Conservation (phyloP, 2,329 filamentous ascomycete species). For the Ophiosphaerella narmari region DNA sequence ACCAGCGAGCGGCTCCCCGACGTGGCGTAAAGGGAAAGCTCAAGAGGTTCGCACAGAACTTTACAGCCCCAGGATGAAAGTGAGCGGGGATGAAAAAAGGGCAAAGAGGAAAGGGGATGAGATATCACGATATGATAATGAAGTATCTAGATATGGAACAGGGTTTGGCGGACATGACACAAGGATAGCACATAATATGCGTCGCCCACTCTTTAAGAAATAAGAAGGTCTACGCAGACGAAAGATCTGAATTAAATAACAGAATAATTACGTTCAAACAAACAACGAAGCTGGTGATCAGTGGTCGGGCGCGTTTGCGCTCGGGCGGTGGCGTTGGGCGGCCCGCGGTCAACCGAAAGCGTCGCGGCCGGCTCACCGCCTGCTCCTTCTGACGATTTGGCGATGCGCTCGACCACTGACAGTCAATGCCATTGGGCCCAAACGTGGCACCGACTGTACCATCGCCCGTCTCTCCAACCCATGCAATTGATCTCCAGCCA, state of each 20-base stretch:
- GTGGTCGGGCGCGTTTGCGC: neutral
- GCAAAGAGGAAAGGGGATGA: neutral
- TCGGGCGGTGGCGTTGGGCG: slow-evolving; percentile 17
- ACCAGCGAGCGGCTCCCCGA: slow-evolving; percentile 25
- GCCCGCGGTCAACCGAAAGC: slow-evolving; percentile 36
- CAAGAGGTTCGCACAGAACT: slow-evolving; percentile 33
- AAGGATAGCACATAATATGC: neutral
- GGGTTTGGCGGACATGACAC: neutral
- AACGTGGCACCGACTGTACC: slow-evolving; percentile 38
- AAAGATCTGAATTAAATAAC: no score
- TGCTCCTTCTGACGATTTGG: slow-evolving; percentile 31
- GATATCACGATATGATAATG: neutral
- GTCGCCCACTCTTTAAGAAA: no score
- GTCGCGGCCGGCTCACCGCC: slow-evolving; percentile 30
- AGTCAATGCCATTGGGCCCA: slow-evolving; percentile 38
- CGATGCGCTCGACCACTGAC: slow-evolving; percentile 27
- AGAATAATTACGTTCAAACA: neutral
- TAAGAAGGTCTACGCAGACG: no score
- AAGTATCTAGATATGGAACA: neutral
- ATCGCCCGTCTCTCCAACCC: slow-evolving; percentile 23
- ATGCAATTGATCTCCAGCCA: slow-evolving; percentile 34
- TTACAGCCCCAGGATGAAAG: slow-evolving; percentile 9
- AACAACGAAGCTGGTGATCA: neutral
- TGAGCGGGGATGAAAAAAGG: neutral
- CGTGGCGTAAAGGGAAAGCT: slow-evolving; percentile 34